Conservation (phyloP, 345 rosid genomes). For the Cochlearia excelsa region DNA sequence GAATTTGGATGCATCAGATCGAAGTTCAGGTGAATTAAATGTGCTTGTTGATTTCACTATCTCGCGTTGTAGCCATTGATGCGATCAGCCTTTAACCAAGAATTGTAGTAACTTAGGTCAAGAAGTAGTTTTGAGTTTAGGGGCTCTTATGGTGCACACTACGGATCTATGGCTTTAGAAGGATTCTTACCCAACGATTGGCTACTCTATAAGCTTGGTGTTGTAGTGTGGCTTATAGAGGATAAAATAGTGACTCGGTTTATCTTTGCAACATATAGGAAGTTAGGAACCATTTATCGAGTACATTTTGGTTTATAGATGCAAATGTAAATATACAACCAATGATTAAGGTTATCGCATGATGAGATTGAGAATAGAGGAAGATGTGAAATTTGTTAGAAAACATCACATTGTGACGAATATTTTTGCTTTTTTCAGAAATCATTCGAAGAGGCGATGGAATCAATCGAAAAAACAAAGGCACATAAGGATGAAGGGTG, state of each 20-base stretch:
- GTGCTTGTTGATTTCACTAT: neutral
- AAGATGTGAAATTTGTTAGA: neutral
- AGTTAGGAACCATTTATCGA: neutral
- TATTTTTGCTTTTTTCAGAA: slow-evolving; percentile 42
- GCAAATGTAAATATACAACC: neutral
- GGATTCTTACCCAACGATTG: neutral
- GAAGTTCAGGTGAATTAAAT: slow-evolving; percentile 1
- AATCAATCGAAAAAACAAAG: slow-evolving; percentile 52
- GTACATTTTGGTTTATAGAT: slow-evolving; percentile 2
- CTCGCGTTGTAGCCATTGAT: no score
- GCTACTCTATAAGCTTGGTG: slow-evolving; percentile 6
- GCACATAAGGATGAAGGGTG: slow-evolving; percentile 42
- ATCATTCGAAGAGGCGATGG: slow-evolving; percentile 91
- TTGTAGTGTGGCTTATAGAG: neutral
- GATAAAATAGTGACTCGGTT: neutral
- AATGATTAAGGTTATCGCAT: neutral
- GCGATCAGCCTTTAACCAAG: no score
- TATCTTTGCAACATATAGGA: neutral
- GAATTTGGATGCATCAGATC: neutral
- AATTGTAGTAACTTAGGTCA: no score
- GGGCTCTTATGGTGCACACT: neutral
- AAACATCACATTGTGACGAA: neutral
- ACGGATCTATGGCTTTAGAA: no score
- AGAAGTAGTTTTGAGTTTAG: no score
- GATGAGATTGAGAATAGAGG: neutral